Base-by-base conservation (phyloP, 768 basidiomycete species). In the Suillus bovinus region DNA sequence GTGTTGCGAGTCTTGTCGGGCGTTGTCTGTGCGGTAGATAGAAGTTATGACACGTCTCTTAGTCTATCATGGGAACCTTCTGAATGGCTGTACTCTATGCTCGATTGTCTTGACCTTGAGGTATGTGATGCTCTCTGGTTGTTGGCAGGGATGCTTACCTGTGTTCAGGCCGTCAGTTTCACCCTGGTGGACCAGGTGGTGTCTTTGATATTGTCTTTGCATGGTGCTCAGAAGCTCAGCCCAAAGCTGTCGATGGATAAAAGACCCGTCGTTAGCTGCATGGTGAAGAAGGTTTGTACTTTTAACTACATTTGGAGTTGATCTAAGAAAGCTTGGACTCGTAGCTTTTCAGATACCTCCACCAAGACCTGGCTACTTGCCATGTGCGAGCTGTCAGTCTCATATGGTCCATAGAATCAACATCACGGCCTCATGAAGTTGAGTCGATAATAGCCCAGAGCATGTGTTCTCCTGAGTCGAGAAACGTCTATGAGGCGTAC, bases 351-450 rank as follows among this genome's bases (percentile, higher is more conserved):
- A 79, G 77, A 58, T 97, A 93, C 72, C 81, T 99, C 29, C 81
- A 82, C 11, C 82, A 86, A 0, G 77, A 89, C 47, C 84, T 74
- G 65, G 78, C 88, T 0, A 78, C 84, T 1, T 96, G 93, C 71
- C 95, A 98, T 72, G 82, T 86, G 56, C 89, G 94, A 24, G 85
- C 91, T 9, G 90, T 93, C 31, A 87, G 80, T 68, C 77, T 97
- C 34, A 81, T 98, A 20, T 98, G 96, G 95, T 80, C 83, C 0
- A 74, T 97, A 44, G 86, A 94, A 67, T 77, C 65, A 60, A 79
- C 44, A 69, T 83, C 17, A 80, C 85, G 34, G 71, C 79, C 80
- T 16, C 80, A 84, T 33, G 84, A 90, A 69, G 85, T 96, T 10
- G 93, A 96, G 69, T 86, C 91, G 5, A 88, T 93, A 49, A 76